A percentile compares a stretch with the other conserved stretches of the same genome.
These are phyloP conservation scores for Elaeagnus macrophylla DNA, from an alignment of 306 rosid genomes.

Conservation along the genomic window DNA sequence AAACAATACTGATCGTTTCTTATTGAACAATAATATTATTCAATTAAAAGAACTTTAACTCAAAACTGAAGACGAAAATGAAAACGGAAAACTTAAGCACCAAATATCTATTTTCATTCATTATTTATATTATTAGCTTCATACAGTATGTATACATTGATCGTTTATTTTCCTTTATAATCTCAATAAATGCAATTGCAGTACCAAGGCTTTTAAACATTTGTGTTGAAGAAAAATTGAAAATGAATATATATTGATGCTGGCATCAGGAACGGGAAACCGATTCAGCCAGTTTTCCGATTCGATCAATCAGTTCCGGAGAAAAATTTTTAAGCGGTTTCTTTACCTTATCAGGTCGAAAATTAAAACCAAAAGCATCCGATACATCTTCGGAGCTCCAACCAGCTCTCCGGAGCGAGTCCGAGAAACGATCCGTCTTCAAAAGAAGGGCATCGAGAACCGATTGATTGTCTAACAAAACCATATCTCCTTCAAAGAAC, in stretches of 20 bases:
- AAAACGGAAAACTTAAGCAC: too few species aligned
- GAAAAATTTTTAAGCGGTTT: slow-evolving; percentile 70
- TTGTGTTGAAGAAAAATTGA: not conserved
- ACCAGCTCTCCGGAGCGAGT: slow-evolving; percentile 66
- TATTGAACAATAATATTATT: slow-evolving; percentile 2
- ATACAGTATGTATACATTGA: too few species aligned
- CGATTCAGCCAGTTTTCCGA: slow-evolving; percentile 73
- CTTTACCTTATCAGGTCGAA: slow-evolving; percentile 70
- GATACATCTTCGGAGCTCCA: slow-evolving; percentile 91
- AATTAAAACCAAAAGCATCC: slow-evolving; percentile 77
- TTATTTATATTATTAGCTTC: too few species aligned
- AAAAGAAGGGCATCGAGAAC: slow-evolving; percentile 61
- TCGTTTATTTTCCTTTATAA: too few species aligned
- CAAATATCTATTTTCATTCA: too few species aligned
- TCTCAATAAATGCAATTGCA: slow-evolving; percentile 2
- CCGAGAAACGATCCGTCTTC: slow-evolving; percentile 57
- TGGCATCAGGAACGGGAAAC: slow-evolving; percentile 46
- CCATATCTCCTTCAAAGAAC: slow-evolving; percentile 59
- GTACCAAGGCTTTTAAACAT: slow-evolving; percentile 20
- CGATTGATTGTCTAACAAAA: slow-evolving; percentile 66
- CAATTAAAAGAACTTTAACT: slow-evolving; percentile 3
- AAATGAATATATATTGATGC: not conserved
- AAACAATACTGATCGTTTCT: not conserved
- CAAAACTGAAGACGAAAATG: too few species aligned
- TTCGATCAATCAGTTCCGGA: slow-evolving; percentile 50